Percentiles rank a stretch among this genome's conserved stretches.
These are phyloP conservation scores for Patellaria atrata DNA, from an alignment of 495 filamentous ascomycete genomes.

Conservation along the genomic window DNA sequence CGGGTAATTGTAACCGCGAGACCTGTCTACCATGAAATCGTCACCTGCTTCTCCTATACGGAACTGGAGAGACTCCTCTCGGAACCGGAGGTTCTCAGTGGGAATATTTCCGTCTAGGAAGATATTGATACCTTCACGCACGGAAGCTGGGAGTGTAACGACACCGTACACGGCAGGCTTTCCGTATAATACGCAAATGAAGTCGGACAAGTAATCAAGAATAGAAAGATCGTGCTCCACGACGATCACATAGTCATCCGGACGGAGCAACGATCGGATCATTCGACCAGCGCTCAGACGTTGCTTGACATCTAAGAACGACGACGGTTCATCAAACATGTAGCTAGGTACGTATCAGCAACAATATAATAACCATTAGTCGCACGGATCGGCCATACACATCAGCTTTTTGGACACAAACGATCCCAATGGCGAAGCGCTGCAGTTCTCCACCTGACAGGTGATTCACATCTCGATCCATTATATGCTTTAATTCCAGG, in stretches of 20 bases:
- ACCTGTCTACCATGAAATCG: slow-evolving; percentile 76
- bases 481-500: slow-evolving; percentile 73
- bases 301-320: slow-evolving; percentile 97
- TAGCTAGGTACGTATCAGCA: slow-evolving; percentile 42
- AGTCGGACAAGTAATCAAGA: slow-evolving; percentile 95
- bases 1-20: slow-evolving; percentile 73
- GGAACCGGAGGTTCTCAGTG: slow-evolving; percentile 96
- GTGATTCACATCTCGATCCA: slow-evolving; percentile 71
- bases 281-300: slow-evolving; percentile 82
- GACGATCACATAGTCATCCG: slow-evolving; percentile 91
- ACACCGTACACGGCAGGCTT: slow-evolving; percentile 93
- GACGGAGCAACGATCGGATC: slow-evolving; percentile 74
- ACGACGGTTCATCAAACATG: slow-evolving; percentile 99
- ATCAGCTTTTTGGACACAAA: slow-evolving; percentile 91
- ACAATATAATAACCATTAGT: not conserved
- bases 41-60: slow-evolving; percentile 85
- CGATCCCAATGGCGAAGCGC: slow-evolving; percentile 88
- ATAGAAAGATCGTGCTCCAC: slow-evolving; percentile 98
- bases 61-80: slow-evolving; percentile 93
- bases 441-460: slow-evolving; percentile 97
- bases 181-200: slow-evolving; percentile 93
- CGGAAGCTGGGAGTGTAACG: slow-evolving; percentile 89
- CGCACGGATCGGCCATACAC: slow-evolving; percentile 42
- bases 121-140: slow-evolving; percentile 99
- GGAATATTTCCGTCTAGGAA: slow-evolving; percentile 97